These are phyloP conservation scores for Neopestalotiopsis sp. DNA, from an alignment of 2,329 filamentous ascomycete genomes.

Conservation along the genomic window DNA sequence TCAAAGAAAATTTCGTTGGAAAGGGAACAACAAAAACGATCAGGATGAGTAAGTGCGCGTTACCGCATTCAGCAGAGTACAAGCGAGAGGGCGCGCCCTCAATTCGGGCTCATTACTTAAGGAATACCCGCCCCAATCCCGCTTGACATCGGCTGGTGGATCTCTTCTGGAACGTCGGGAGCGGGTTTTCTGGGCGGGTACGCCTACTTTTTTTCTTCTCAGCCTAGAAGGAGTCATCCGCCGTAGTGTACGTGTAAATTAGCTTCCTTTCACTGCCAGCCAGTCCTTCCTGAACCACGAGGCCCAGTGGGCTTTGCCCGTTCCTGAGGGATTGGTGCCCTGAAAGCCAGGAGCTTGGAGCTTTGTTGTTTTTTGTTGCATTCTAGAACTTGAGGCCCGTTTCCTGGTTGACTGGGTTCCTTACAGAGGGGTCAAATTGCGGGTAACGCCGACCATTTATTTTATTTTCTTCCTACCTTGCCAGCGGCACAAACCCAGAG, in stretches of 20 bases:
- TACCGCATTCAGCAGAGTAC: conserved; percentile 5
- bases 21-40: no score
- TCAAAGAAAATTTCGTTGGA: not conserved
- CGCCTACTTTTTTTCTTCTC: not conserved
- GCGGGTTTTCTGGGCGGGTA: not conserved
- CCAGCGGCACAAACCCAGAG: not conserved
- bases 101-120: conserved; percentile 11
- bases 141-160: conserved; percentile 9
- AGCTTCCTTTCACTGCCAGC: no score
- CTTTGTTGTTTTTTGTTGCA: not conserved
- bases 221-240: not conserved
- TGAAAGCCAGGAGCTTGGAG: not conserved
- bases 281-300: no score
- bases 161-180: conserved; percentile 8
- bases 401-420: not conserved
- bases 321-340: no score
- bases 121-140: not conserved
- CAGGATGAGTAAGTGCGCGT: not conserved
- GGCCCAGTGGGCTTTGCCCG: no score
- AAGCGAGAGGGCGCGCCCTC: conserved; percentile 6
- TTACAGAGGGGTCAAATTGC: not conserved
- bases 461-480: not conserved
- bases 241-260: not conserved
- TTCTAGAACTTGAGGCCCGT: not conserved
- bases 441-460: not conserved